A percentile compares a stretch with the other conserved stretches of the same genome.
Conservation (phyloP, 1,284 basidiomycete species). For the Ustilago lituana region DNA sequence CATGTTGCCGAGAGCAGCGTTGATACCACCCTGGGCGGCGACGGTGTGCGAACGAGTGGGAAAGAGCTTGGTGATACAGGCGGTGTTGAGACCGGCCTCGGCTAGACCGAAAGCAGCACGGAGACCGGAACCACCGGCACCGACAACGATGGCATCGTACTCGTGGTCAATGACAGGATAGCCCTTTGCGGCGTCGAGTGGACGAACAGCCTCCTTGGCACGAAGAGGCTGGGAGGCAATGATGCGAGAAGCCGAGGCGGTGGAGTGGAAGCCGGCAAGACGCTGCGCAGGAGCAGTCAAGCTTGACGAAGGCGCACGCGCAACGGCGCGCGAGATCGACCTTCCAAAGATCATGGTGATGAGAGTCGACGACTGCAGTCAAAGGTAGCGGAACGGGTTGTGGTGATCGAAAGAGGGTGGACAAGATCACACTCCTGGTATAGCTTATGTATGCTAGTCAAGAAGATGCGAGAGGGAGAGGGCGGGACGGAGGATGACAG, state of each 20-base stretch:
- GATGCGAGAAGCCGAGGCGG: conserved; percentile 70
- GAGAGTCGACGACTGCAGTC: conserved; percentile 11
- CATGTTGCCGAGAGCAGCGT: conserved; percentile 93
- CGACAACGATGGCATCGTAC: conserved; percentile 67
- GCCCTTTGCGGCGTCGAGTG: conserved; percentile 69
- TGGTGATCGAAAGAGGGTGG: background rate
- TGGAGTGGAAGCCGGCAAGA: conserved; percentile 57
- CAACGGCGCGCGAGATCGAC: conserved; percentile 52
- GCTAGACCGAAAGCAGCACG: conserved; percentile 98
- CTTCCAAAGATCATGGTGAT: conserved; percentile 46
- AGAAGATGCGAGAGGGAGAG: background rate
- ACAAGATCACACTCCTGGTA: conserved; percentile 2
- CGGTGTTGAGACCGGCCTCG: conserved; percentile 93
- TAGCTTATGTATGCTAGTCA: conserved; percentile 8
- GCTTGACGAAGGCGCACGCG: conserved; percentile 47
- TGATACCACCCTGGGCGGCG: conserved; percentile 98
- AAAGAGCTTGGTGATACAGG: conserved; percentile 97
- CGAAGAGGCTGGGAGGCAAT: conserved; percentile 80
- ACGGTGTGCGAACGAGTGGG: conserved; percentile 99
- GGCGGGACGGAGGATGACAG: conserved; percentile 8
- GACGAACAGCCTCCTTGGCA: conserved; percentile 78
- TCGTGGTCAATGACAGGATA: conserved; percentile 96
- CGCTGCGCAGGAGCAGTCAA: conserved; percentile 41
- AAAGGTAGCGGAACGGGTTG: no score
- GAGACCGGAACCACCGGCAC: conserved; percentile 97